Conservation (phyloP, 225 moss, liverwort and hornwort genomes). For the Polytrichum formosum region DNA sequence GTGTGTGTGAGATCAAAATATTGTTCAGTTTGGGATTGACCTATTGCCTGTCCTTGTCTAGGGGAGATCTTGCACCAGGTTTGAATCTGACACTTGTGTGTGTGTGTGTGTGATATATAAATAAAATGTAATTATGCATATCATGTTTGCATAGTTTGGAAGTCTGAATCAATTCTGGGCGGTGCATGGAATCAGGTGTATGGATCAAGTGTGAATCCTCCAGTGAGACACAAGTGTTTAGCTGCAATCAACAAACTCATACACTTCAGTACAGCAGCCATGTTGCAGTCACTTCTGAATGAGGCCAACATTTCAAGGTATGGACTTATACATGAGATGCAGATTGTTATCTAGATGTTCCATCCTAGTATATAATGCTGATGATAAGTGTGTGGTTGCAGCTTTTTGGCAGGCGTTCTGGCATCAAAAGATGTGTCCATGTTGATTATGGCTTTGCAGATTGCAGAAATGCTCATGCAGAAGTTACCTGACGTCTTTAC, state of each 20-base stretch:
- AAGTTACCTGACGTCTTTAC: constrained; percentile 82
- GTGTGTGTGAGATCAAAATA: too few species aligned
- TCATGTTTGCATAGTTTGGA: not conserved
- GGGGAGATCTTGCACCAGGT: constrained; percentile 33
- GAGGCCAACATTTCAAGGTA: constrained; percentile 98
- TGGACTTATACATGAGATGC: constrained; percentile 7
- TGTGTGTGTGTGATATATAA: too few species aligned
- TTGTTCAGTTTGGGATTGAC: constrained; percentile 89
- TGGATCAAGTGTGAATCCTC: constrained; percentile 98
- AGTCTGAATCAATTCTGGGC: not conserved
- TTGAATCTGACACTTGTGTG: too few species aligned
- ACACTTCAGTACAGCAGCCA: constrained; percentile 90
- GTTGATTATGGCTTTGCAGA: constrained; percentile 87
- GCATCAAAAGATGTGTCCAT: constrained; percentile 88
- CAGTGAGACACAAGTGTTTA: constrained; percentile 95
- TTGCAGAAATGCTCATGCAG: constrained; percentile 98
- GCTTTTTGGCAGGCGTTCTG: constrained; percentile 91
- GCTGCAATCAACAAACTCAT: constrained; percentile 85
- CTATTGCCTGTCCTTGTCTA: constrained; percentile 88
- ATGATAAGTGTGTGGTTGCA: constrained; percentile 45
- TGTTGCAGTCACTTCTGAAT: constrained; percentile 85
- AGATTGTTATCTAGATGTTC: not conserved
- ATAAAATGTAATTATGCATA: not conserved
- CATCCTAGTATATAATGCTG: not conserved
- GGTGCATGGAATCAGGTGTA: constrained; percentile 61